Base-by-base conservation (phyloP, 108 stramenopile species). In the Skeletonema grethae region DNA sequence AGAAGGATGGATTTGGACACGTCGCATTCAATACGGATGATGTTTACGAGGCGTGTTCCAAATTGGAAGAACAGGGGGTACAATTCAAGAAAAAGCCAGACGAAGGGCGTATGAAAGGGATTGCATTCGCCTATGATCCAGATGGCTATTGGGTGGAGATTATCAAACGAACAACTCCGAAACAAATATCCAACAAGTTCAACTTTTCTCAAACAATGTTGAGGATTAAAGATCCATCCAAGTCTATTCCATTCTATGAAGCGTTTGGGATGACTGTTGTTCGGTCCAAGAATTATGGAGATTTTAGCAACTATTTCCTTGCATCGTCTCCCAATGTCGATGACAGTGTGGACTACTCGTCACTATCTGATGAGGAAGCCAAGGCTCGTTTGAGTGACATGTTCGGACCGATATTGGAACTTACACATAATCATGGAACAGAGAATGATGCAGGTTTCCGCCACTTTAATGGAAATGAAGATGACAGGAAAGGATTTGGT, bases 131-230 rank as follows among this genome's bases (percentile, higher is more conserved):
- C 10, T 85, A 82, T 56, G 95, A 95, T 66, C 95, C 95, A 7
- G 95, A 95, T 83, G 92, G 92, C 13, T 95, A 95, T 65, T 85
- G 82, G 25, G 69, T 95, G 10, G 95, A 95, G 65, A 87, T 95
- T 45, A 86, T 95, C 59, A 87, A 87, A 65, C 85, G 93, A 38
- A 43, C 15, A 15, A 43, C 41, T 13, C 4, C 65, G 0, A 65
- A 61, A 13, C 70, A 77, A 28, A 86, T 89, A 39, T 16, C 73
- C 9, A 87, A 88, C 31, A 79, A 84, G 25, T 92, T 76, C 65
- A 96, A 93, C 79, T 88, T 97, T 62, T 91, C 93, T 1, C 98
- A 99, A 68, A 97, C 95, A 30, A 99, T 99, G 99, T 61, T 99
- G 18, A 90, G 99, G 12, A 86, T 98, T 36, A 96, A 96, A 67